A percentile compares a stretch with the other conserved stretches of the same genome.
These are phyloP conservation scores for Paecilomyces variotii DNA, from an alignment of 2,329 filamentous ascomycete species.

Conservation along the genomic window DNA sequence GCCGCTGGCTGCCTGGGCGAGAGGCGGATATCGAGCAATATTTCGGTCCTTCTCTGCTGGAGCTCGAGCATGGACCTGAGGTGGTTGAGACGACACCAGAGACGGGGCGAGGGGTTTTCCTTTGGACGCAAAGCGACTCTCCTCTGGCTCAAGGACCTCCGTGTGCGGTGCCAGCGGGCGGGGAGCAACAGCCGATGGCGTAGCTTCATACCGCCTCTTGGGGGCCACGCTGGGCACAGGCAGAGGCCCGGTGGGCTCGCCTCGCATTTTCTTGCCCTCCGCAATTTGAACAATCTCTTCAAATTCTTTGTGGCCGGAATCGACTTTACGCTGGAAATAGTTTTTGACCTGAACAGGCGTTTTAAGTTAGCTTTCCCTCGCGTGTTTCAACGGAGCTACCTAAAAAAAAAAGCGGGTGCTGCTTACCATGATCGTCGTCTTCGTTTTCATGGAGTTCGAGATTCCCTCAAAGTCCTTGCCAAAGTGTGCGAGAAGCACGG, in stretches of 20 bases:
- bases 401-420: no score
- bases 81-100: constrained; percentile 22
- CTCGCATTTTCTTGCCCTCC: constrained; percentile 37
- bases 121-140: constrained; percentile 21
- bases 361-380: not conserved
- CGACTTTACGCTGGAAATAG: constrained; percentile 39
- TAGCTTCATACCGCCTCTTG: constrained; percentile 42
- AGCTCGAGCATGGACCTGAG: constrained; percentile 20
- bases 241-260: constrained; percentile 36
- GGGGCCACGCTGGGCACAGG: constrained; percentile 36
- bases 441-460: constrained; percentile 44
- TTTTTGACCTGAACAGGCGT: constrained; percentile 38
- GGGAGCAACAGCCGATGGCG: constrained; percentile 33
- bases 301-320: constrained; percentile 37
- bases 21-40: constrained; percentile 26
- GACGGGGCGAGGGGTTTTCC: constrained; percentile 18
- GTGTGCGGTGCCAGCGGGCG: constrained; percentile 35
- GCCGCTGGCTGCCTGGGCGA: constrained; percentile 31
- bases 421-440: constrained; percentile 45
- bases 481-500: constrained; percentile 37
- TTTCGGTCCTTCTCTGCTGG: constrained; percentile 29
- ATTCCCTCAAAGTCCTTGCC: constrained; percentile 43
- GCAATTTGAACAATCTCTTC: constrained; percentile 35
- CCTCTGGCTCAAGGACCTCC: constrained; percentile 29
- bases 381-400: not conserved